A percentile compares a stretch with the other conserved stretches of the same genome.
Evolutionary conservation across 2,329 filamentous ascomycete species (phyloP).

Genomic region (Sarocladium strictum): DNA sequence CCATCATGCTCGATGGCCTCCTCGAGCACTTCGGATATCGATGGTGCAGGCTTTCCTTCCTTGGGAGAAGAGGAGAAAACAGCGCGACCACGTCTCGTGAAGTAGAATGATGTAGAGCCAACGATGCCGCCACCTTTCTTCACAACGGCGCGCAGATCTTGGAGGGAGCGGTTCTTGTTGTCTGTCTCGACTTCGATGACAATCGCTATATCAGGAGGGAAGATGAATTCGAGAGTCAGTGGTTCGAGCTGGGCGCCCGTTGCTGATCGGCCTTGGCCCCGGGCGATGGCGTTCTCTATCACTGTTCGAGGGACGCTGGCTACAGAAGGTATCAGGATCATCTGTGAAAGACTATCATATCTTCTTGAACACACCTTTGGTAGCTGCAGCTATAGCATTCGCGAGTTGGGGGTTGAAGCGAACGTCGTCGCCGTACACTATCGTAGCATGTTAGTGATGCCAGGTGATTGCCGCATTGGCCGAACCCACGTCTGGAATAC

Average conservation of each 20-base stretch:
- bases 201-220: slow-evolving; percentile 69
- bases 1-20: slow-evolving; percentile 77
- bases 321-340: slow-evolving; percentile 17
- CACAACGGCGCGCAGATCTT: slow-evolving; percentile 65
- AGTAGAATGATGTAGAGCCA: slow-evolving; percentile 76
- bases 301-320: slow-evolving; percentile 75
- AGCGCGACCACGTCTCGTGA: slow-evolving; percentile 72
- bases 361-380: slow-evolving; percentile 51
- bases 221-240: slow-evolving; percentile 72
- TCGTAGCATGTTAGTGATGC: neutral
- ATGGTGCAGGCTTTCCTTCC: slow-evolving; percentile 31
- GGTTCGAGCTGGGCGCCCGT: slow-evolving; percentile 71
- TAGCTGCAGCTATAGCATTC: slow-evolving; percentile 66
- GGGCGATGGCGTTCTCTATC: slow-evolving; percentile 81
- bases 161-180: slow-evolving; percentile 65
- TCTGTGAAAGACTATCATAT: too few species aligned
- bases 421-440: slow-evolving; percentile 71
- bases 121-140: slow-evolving; percentile 65
- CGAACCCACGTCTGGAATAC: slow-evolving; percentile 61
- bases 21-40: slow-evolving; percentile 70
- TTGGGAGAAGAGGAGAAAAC: slow-evolving; percentile 50
- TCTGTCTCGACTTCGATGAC: slow-evolving; percentile 86
- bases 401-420: slow-evolving; percentile 71
- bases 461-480: neutral
- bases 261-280: slow-evolving; percentile 77